Conservation (phyloP, 2,329 filamentous ascomycete species). For the Decorospora gaudefroyi region DNA sequence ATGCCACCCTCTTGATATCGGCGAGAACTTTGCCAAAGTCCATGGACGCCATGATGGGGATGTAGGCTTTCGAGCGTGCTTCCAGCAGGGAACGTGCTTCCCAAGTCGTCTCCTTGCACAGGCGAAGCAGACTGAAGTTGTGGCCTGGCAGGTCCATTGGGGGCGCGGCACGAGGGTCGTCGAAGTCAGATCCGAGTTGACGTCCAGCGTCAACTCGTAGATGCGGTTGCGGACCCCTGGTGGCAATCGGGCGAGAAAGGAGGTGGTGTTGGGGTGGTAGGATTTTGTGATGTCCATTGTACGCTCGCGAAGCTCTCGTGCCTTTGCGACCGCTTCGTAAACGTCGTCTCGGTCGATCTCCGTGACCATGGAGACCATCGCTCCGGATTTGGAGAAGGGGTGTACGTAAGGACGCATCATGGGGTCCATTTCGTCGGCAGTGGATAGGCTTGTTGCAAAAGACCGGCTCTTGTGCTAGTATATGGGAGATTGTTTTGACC, state of each 20-base stretch:
- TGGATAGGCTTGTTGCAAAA: too few species aligned
- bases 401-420: not conserved
- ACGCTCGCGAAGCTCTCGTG: too few species aligned
- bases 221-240: too few species aligned
- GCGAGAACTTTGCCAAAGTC: not conserved
- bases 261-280: too few species aligned
- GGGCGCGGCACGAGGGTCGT: too few species aligned
- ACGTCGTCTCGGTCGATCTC: not conserved
- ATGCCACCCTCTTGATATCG: not conserved
- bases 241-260: too few species aligned
- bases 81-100: conserved; percentile 7
- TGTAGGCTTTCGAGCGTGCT: conserved; percentile 2
- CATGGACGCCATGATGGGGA: conserved; percentile 5
- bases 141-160: too few species aligned
- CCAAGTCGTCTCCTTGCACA: conserved; percentile 2
- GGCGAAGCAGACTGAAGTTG: not conserved
- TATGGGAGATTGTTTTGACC: too few species aligned
- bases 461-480: too few species aligned
- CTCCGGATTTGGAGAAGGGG: not conserved
- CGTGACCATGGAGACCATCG: not conserved
- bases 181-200: too few species aligned
- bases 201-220: too few species aligned
- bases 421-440: not conserved
- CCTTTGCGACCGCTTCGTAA: not conserved
- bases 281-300: too few species aligned